Evolutionary conservation across 176 grass and related monocot genomes (phyloP), one percentile per base, ranked within the genome.

Genomic region (Carex scoparia): DNA sequence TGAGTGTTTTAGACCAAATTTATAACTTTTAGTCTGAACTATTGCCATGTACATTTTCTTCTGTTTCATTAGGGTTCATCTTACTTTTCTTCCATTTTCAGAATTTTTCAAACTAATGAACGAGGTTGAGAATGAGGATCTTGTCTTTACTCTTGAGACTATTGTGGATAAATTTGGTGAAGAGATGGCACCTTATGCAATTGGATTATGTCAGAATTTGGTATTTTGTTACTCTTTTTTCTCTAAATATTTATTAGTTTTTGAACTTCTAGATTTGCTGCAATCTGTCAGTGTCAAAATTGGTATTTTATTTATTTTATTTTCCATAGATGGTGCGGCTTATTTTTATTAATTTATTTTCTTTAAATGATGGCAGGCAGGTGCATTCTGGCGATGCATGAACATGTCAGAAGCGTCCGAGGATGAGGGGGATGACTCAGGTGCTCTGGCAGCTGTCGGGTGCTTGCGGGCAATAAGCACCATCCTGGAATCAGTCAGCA

Each of bases 151-250:
- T 32, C 88, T 97, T 42, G 94, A 97, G 81, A 97, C 94, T 10
- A 94, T 97, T 59, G 94, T 97, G 70, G 92, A 92, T 76, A 97
- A 97, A 89, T 97, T 97, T 90, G 94, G 94, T 13, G 94, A 97
- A 92, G 94, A 97, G 86, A 97, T 97, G 94, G 94, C 94, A 74
- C 90, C 94, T 46, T 97, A 94, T 86, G 94, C 94, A 61, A 81
- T 97, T 84, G 94, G 94, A 23, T 87, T 97, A 71, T 97, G 94
- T 53, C 91, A 97, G 85, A 97, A 94, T 86, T 84, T 97, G 90
- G 94, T 97, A 77, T 84, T 23, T 53, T 35, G 30, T 79, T 63
- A 16, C 14, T 57, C 74, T 58, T 32, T 8, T 57, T 35, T 79
- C 51, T 58, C 10, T 57, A 32, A 33, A 56, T 56, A 31, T 55